A percentile compares a stretch with the other conserved stretches of the same genome.
Conservation (phyloP, 2,329 filamentous ascomycete species). For the Bipolaris victoriae region DNA sequence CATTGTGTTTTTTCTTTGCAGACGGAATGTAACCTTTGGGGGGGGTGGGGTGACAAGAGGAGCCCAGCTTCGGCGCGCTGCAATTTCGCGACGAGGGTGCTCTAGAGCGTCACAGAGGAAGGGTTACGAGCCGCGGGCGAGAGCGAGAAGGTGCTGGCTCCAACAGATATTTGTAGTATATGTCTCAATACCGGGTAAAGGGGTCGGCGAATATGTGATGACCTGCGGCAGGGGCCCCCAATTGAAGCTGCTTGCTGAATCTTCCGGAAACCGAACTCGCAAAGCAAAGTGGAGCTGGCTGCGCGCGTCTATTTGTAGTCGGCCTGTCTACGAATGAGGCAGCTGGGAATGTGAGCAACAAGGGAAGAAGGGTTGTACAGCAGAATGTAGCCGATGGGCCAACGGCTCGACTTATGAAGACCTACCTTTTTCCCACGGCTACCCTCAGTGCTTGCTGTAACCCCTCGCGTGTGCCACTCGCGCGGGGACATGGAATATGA, state of each 20-base stretch:
- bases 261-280: slow-evolving; percentile 34
- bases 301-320: slow-evolving; percentile 7
- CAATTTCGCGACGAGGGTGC: slow-evolving; percentile 10
- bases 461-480: slow-evolving; percentile 33
- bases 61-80: slow-evolving; percentile 17
- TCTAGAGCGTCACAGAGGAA: slow-evolving; percentile 1
- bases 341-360: neutral
- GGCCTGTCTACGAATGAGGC: neutral
- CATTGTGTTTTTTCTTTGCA: slow-evolving; percentile 41
- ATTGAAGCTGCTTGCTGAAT: slow-evolving; percentile 31
- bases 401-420: slow-evolving; percentile 29
- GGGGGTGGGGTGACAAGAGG: neutral
- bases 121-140: slow-evolving; percentile 10
- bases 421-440: slow-evolving; percentile 4
- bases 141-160: slow-evolving; percentile 12
- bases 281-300: slow-evolving; percentile 35
- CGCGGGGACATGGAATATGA: slow-evolving; percentile 46
- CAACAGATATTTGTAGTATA: slow-evolving; percentile 28
- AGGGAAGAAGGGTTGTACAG: neutral
- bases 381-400: slow-evolving; percentile 17
- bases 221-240: slow-evolving; percentile 32
- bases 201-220: slow-evolving; percentile 38
- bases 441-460: slow-evolving; percentile 20
- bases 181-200: slow-evolving; percentile 46
- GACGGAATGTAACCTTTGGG: slow-evolving; percentile 13